Evolutionary conservation across 306 rosid genomes (phyloP), one percentile per base, ranked within the genome.

Genomic region (Gynostemma pentaphyllum): DNA sequence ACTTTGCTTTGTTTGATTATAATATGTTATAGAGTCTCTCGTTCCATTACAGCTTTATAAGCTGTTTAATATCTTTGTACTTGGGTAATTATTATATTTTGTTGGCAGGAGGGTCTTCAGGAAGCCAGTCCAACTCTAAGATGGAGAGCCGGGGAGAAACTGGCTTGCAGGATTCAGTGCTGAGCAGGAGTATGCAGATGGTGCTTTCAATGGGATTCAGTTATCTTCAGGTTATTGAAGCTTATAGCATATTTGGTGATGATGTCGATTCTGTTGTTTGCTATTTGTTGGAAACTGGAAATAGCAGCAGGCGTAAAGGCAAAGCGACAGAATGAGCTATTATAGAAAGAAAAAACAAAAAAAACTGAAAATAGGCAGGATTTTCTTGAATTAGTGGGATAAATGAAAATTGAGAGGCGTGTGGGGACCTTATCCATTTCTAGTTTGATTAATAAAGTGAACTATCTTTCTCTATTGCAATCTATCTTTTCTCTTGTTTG

Each of bases 181-280:
- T 84, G 5, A 86, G 99, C 80, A 82, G 79, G 45, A 70, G 96
- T 28, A 76, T 88, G 76, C 83, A 75, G 68, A 74, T 81, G 11
- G 66, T 87, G 66, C 72, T 92, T 7, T 82, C 96, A 0, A 92
- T 92, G 99, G 99, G 99, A 42, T 92, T 92, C 76, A 73, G 84
- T 73, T 88, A 92, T 71, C 78, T 88, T 18, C 96, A 86, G 83
- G 94, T 76, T 12, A 78, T 84, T 0, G 96, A 92, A 73, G 99
- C 99, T 0, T 86, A 88, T 78, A 88, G 87, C 78, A 81, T 92
- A 70, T 92, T 92, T 57, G 95, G 99, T 39, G 99, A 92, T 30
- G 95, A 92, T 62, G 99, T 86, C 4, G 96, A 92, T 72, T 92
- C 99, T 6, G 84, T 92, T 89, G 83, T 92, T 14, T 84, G 85